A percentile compares a stretch with the other conserved stretches of the same genome.
Evolutionary conservation across 2,329 filamentous ascomycete species (phyloP).

Genomic region (Cladophialophora bantiana): DNA sequence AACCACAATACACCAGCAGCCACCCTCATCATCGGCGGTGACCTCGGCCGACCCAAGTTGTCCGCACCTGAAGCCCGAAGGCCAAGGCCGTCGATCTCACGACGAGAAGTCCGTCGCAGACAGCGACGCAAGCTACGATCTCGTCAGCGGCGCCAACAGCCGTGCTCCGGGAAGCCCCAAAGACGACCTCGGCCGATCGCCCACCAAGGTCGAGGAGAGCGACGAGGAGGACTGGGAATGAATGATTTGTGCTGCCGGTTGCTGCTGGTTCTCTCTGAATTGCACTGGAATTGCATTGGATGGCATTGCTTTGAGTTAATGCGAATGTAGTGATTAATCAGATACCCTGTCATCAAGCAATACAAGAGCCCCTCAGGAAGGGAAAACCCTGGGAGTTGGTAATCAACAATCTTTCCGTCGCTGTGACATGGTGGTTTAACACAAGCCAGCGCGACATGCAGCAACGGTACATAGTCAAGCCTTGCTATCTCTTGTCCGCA

Average conservation of each 20-base stretch:
- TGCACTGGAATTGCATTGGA: background rate
- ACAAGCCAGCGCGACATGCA: background rate
- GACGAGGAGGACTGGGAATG: constrained; percentile 53
- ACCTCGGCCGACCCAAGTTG: too few species aligned
- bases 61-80: constrained; percentile 60
- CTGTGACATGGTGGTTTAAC: too few species aligned
- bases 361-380: background rate
- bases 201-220: constrained; percentile 60
- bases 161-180: constrained; percentile 74
- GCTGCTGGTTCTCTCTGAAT: background rate
- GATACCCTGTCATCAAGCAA: constrained; percentile 3
- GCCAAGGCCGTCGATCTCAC: constrained; percentile 69
- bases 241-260: background rate
- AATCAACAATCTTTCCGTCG: too few species aligned
- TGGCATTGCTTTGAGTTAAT: background rate
- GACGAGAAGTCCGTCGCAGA: constrained; percentile 90
- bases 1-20: constrained; percentile 35
- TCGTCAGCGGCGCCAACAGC: constrained; percentile 82
- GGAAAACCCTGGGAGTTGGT: too few species aligned
- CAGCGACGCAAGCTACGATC: constrained; percentile 94
- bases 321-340: background rate
- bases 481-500: background rate
- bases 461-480: background rate
- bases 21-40: too few species aligned
- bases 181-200: constrained; percentile 51